Evolutionary conservation across 2,329 filamentous ascomycete species (phyloP).

Genomic region (Raffaelea ambrosiae): DNA sequence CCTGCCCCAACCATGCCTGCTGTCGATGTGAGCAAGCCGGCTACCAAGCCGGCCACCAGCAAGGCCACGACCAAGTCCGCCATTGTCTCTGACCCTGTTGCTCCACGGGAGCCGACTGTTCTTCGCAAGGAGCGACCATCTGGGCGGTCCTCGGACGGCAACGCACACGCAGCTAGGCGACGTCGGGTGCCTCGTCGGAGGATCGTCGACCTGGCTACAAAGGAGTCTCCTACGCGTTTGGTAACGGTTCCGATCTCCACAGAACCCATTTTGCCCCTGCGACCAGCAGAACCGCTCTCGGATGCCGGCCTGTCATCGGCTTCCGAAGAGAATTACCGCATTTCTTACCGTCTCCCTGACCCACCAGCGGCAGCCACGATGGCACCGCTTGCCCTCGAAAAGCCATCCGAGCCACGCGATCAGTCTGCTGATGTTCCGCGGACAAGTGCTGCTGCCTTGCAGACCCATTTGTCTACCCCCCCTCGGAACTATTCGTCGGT

Average conservation of each 20-base stretch:
- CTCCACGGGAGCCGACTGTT: conserved; percentile 38
- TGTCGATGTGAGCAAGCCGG: conserved; percentile 59
- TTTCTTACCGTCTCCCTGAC: conserved; percentile 34
- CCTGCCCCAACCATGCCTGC: conserved; percentile 49
- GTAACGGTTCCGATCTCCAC: conserved; percentile 8
- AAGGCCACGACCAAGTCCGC: no score
- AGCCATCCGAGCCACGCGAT: neutral
- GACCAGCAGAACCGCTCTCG: no score
- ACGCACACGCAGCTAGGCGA: conserved; percentile 51
- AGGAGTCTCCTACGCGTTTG: conserved; percentile 24
- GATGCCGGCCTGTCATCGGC: neutral
- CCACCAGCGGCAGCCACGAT: conserved; percentile 14
- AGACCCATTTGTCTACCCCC: conserved; percentile 19
- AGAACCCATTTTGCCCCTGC: no score
- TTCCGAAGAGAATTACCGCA: conserved; percentile 31
- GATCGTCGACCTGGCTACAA: conserved; percentile 56
- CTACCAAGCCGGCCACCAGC: conserved; percentile 50
- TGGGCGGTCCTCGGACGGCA: conserved; percentile 46
- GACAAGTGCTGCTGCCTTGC: conserved; percentile 28
- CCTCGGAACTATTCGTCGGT: conserved; percentile 22
- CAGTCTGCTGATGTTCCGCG: conserved; percentile 24
- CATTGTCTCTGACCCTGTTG: neutral
- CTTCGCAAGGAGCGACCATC: conserved; percentile 52
- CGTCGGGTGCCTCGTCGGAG: conserved; percentile 52
- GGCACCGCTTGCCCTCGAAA: conserved; percentile 21